Evolutionary conservation across 106 monocot species (phyloP).

Genomic region (Platanthera zijinensis): DNA sequence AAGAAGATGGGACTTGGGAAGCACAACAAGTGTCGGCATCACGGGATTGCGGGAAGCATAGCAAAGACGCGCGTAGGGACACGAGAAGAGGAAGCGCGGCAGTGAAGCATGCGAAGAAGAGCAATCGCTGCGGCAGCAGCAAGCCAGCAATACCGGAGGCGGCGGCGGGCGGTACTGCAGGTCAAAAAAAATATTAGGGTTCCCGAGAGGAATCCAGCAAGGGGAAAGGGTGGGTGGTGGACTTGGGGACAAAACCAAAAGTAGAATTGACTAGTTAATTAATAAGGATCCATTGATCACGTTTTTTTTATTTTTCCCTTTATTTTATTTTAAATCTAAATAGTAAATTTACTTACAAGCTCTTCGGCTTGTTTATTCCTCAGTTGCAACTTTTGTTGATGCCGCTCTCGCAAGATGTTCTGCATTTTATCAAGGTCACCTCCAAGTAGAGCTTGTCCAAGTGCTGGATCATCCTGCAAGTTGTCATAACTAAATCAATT

Average conservation of each 20-base stretch:
- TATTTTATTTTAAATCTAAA: neutral
- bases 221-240: too few relatives aligned
- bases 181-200: too few relatives aligned
- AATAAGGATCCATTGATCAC: neutral
- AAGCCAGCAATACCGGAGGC: too few relatives aligned
- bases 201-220: too few relatives aligned
- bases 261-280: neutral
- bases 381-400: slow-evolving; percentile 59
- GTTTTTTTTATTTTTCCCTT: neutral
- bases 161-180: too few relatives aligned
- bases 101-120: too few relatives aligned
- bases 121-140: too few relatives aligned
- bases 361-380: slow-evolving; percentile 82
- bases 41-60: too few relatives aligned
- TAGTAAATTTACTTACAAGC: slow-evolving; percentile 44
- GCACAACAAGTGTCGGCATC: too few relatives aligned
- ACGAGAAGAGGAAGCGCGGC: too few relatives aligned
- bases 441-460: slow-evolving; percentile 78
- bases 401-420: slow-evolving; percentile 59
- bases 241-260: neutral
- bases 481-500: neutral
- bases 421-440: slow-evolving; percentile 67
- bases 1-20: too few relatives aligned
- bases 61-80: too few relatives aligned
- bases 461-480: slow-evolving; percentile 78